phyloP scores from a whole-genome alignment of 2,329 filamentous ascomycete genomes.

The Neopestalotiopsis sp. region DNA sequence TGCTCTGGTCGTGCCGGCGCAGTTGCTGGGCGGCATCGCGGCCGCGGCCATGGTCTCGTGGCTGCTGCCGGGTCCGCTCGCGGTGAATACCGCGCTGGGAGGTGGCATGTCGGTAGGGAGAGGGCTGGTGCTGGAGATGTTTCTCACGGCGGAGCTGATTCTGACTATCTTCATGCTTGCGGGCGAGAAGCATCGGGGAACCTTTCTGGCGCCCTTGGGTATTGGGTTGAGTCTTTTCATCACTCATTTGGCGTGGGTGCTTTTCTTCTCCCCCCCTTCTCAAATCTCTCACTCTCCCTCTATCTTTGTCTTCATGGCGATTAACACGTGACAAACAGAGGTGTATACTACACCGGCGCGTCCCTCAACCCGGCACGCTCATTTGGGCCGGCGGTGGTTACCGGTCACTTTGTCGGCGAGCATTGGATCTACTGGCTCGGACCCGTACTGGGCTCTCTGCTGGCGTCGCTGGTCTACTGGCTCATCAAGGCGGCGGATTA shows the following conservation, averaged over 20 bases:
- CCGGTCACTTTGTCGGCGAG: slow-evolving; percentile 24
- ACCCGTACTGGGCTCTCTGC: slow-evolving; percentile 38
- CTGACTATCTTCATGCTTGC: slow-evolving; percentile 64
- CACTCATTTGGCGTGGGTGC: slow-evolving; percentile 36
- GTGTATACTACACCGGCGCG: slow-evolving; percentile 30
- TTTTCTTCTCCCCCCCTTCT: too few species aligned
- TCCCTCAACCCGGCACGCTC: slow-evolving; percentile 34
- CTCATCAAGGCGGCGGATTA: slow-evolving; percentile 42
- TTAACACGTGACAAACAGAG: slow-evolving; percentile 16
- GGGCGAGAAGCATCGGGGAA: slow-evolving; percentile 66
- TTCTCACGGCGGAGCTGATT: slow-evolving; percentile 57
- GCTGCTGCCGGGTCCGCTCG: slow-evolving; percentile 52
- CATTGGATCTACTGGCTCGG: slow-evolving; percentile 39
- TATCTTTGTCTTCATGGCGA: too few species aligned
- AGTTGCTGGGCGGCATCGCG: slow-evolving; percentile 54
- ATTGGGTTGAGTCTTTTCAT: slow-evolving; percentile 68
- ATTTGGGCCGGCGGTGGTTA: slow-evolving; percentile 32
- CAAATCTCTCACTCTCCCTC: too few species aligned
- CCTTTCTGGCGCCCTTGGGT: slow-evolving; percentile 65
- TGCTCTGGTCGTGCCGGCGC: slow-evolving; percentile 48
- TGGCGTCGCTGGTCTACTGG: slow-evolving; percentile 40
- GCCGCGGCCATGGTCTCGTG: slow-evolving; percentile 52
- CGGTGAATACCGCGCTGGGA: slow-evolving; percentile 51
- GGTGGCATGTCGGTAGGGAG: slow-evolving; percentile 48
- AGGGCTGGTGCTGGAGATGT: slow-evolving; percentile 59